These are phyloP conservation scores for Kuraishia hungarica DNA, from an alignment of 805 yeast genomes.

Conservation along the genomic window DNA sequence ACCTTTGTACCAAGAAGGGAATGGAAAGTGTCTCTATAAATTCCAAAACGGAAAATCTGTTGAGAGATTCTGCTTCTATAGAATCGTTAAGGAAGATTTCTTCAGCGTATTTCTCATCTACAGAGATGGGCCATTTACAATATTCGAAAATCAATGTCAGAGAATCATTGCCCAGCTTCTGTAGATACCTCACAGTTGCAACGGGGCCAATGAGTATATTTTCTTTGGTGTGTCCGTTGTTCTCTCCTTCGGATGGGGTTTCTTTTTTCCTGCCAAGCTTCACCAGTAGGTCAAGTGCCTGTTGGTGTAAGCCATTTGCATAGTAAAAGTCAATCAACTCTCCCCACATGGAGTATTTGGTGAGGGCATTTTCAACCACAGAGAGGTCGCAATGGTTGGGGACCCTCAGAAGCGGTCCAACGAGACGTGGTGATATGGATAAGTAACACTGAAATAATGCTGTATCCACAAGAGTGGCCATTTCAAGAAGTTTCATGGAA, in stretches of 20 bases:
- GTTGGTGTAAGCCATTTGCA: constrained; percentile 50
- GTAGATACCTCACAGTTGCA: constrained; percentile 48
- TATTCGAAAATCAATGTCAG: constrained; percentile 50
- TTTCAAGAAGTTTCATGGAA: constrained; percentile 21
- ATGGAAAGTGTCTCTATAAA: constrained; percentile 29
- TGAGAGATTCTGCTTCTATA: constrained; percentile 48
- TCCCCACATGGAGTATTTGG: constrained; percentile 37
- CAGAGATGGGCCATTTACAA: constrained; percentile 40
- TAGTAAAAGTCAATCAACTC: constrained; percentile 76
- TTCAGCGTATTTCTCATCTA: constrained; percentile 27
- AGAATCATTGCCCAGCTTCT: constrained; percentile 38
- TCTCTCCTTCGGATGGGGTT: constrained; percentile 17
- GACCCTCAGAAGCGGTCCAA: constrained; percentile 77
- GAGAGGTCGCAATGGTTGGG: constrained; percentile 65
- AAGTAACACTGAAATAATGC: constrained; percentile 69
- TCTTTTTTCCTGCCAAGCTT: constrained; percentile 16
- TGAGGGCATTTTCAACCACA: constrained; percentile 48
- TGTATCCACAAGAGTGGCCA: constrained; percentile 56
- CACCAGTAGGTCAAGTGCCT: constrained; percentile 58
- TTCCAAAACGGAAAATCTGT: constrained; percentile 43
- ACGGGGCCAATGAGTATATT: constrained; percentile 23
- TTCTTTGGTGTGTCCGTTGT: not conserved
- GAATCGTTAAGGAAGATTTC: constrained; percentile 60
- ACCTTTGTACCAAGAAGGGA: constrained; percentile 27
- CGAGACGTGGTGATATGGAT: constrained; percentile 56